A percentile compares a stretch with the other conserved stretches of the same genome.
Conservation (phyloP, 75 land plant species). For the Azolla pinnata region DNA sequence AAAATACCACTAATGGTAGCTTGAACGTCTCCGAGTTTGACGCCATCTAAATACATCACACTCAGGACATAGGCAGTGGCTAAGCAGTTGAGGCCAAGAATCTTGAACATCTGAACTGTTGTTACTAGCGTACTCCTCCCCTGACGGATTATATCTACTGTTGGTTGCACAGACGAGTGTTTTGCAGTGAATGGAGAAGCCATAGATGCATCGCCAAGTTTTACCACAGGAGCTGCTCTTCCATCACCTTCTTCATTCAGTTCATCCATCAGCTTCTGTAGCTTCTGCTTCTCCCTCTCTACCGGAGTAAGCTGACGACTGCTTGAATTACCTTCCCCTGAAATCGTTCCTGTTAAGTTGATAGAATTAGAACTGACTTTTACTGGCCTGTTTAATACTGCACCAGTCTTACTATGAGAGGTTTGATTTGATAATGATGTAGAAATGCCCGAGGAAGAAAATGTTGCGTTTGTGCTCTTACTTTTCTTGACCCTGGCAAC, state of each 20-base stretch:
- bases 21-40: slow-evolving; percentile 95
- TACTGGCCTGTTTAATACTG: neutral
- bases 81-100: slow-evolving; percentile 91
- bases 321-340: slow-evolving; percentile 2
- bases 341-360: neutral
- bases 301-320: slow-evolving; percentile 57
- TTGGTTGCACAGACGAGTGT: slow-evolving; percentile 93
- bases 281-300: slow-evolving; percentile 61
- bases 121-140: slow-evolving; percentile 97
- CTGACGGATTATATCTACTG: slow-evolving; percentile 85
- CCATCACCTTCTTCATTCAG: slow-evolving; percentile 85
- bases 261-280: slow-evolving; percentile 84
- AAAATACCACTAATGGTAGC: slow-evolving; percentile 96
- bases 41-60: slow-evolving; percentile 98
- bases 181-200: slow-evolving; percentile 99
- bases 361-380: neutral
- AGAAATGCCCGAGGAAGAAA: slow-evolving; percentile 26
- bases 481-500: slow-evolving; percentile 35
- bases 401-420: slow-evolving; percentile 3
- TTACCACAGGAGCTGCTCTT: slow-evolving; percentile 63
- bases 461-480: slow-evolving; percentile 28
- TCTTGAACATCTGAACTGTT: slow-evolving; percentile 99
- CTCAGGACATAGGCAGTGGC: slow-evolving; percentile 97
- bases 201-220: slow-evolving; percentile 99
- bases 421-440: slow-evolving; percentile 6